Base-by-base conservation (phyloP, 73 alveolate species). In the Tetrahymena borealis region DNA sequence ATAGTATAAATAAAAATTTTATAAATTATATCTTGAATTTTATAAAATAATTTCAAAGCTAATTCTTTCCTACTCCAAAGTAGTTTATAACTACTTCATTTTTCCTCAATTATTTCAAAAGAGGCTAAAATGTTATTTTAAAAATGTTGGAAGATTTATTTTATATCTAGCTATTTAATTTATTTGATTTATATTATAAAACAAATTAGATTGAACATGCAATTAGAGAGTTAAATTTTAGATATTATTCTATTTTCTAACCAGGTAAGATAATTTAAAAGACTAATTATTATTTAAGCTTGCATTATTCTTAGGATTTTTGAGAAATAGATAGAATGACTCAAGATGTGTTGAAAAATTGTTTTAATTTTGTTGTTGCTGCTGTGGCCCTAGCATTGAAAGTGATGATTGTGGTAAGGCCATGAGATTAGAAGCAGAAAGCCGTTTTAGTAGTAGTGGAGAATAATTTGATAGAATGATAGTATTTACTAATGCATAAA, bases 381-480 rank as follows among this genome's bases (percentile, higher is more conserved):
- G 91, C 40, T 93, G 90, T 85, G 40, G 90, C 13, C 90, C 91
- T 18, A 93, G 91, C 24, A 93, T 93, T 39, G 93, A 93, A 41
- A 79, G 93, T 28, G 60, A 35, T 39, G 95, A 93, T 85, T 93
- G 90, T 40, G 95, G 93, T 12, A 85, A 90, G 43, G 95, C 95
- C 11, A 32, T 93, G 78, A 79, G 90, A 39, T n/a, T 93, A 7
- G 95, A 93, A 40, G 95, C 95, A 39, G 95, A 93, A 40, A 90
- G 38, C 0, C 85, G 85, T n/a, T 60, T 60, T 60, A 60, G 85
- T 18, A 60, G 85, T 60, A 60, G 85, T n/a, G 28, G 85, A 6
- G 85, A 60, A 60, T 20, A 60, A 60, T 60, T 60, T 60, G 32
- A 60, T 60, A 60, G 85, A 60, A 15, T n/a, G 1, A 60, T 60